A percentile compares a stretch with the other conserved stretches of the same genome.
Conservation (phyloP, 441 rosid species). For the Arabidopsis lyrata region DNA sequence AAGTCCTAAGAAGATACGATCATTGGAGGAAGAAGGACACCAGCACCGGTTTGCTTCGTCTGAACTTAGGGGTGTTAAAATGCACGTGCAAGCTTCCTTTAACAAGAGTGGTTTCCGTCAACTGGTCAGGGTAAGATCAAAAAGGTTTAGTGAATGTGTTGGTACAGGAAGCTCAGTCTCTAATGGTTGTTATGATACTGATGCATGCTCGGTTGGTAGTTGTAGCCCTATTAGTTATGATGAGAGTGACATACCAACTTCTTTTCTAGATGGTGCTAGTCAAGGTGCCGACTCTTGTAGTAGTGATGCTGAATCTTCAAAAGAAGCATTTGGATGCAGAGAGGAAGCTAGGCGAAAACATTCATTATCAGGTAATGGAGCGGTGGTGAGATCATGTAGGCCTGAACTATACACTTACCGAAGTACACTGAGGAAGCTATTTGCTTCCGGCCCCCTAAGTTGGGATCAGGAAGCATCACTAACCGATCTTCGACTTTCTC, state of each 20-base stretch:
- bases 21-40: constrained; percentile 38
- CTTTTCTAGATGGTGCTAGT: constrained; percentile 42
- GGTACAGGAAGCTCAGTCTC: constrained; percentile 46
- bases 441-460: constrained; percentile 72
- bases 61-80: constrained; percentile 54
- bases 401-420: constrained; percentile 70
- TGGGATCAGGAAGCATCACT: constrained; percentile 80
- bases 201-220: constrained; percentile 78
- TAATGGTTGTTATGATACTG: constrained; percentile 52
- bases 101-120: constrained; percentile 46
- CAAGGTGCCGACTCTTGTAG: constrained; percentile 48
- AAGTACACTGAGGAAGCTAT: constrained; percentile 55
- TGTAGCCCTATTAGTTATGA: constrained; percentile 59
- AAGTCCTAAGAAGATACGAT: constrained; percentile 48
- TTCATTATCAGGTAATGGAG: constrained; percentile 44
- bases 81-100: constrained; percentile 45
- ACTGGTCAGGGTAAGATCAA: constrained; percentile 47
- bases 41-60: constrained; percentile 34
- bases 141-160: constrained; percentile 41
- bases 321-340: constrained; percentile 27
- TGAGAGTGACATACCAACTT: constrained; percentile 47
- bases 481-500: constrained; percentile 66
- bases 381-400: constrained; percentile 55
- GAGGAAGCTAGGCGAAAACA: constrained; percentile 43
- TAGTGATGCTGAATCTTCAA: constrained; percentile 67